phyloP scores from a whole-genome alignment of 345 rosid species.

The Melastoma malabathricum region DNA sequence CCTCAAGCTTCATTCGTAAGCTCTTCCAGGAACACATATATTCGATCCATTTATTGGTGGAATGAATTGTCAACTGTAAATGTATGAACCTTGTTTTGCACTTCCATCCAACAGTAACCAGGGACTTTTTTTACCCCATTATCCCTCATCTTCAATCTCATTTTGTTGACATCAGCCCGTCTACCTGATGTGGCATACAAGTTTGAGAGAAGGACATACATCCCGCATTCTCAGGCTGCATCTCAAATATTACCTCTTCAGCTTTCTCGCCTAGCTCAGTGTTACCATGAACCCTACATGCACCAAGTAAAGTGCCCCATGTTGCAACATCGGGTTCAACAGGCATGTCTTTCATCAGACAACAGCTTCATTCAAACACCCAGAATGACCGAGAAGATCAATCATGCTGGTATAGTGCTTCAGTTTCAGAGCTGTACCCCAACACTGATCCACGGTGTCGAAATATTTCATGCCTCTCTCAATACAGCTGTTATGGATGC shows the following conservation, averaged over 20 bases:
- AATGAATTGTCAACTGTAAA: slow-evolving; percentile 21
- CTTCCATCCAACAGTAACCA: slow-evolving; percentile 24
- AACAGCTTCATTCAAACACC: slow-evolving; percentile 16
- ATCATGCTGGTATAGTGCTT: slow-evolving; percentile 25
- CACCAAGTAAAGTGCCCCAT: slow-evolving; percentile 27
- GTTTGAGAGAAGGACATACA: slow-evolving; percentile 21
- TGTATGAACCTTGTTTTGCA: slow-evolving; percentile 19
- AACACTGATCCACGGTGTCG: slow-evolving; percentile 12
- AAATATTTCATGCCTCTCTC: slow-evolving; percentile 9
- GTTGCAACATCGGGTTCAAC: slow-evolving; percentile 19
- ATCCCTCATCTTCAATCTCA: slow-evolving; percentile 20
- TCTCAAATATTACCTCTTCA: slow-evolving; percentile 20
- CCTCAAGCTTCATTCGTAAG: slow-evolving; percentile 18
- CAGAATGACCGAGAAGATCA: slow-evolving; percentile 24
- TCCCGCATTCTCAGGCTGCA: slow-evolving; percentile 27
- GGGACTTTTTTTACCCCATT: slow-evolving; percentile 17
- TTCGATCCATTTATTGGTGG: slow-evolving; percentile 18
- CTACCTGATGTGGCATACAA: slow-evolving; percentile 19
- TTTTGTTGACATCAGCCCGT: slow-evolving; percentile 19
- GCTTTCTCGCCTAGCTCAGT: slow-evolving; percentile 21
- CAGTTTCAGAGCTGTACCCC: slow-evolving; percentile 12
- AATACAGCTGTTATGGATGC: no score
- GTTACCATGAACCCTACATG: slow-evolving; percentile 22
- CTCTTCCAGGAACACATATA: slow-evolving; percentile 17
- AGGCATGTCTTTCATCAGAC: slow-evolving; percentile 21